Evolutionary conservation across 371 early-diverging fungal species (phyloP), one percentile per base, ranked within the genome.

Genomic region (Rhizopus stolonifer): DNA sequence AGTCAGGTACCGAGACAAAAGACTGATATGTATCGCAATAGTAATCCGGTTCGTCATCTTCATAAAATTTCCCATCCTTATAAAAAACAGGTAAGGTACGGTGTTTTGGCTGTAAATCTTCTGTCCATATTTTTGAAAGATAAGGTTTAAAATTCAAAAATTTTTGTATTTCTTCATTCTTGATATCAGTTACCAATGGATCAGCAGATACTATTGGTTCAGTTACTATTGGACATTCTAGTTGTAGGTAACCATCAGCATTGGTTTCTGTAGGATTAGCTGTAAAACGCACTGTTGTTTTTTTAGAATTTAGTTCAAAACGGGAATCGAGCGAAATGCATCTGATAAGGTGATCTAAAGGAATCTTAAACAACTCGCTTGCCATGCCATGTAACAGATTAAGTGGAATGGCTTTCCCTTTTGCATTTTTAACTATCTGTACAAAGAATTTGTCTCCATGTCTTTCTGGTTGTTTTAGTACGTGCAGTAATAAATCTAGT

Each of bases 51-150:
- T 54, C 50, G 9, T 48, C 23, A 43, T 66, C 67, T 18, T 24
- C 32, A 21, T 59, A 69, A 19, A 64, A 69, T 18, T 50, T 61
- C 1, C 69, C 69, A 51, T 57, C 32, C 13, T 59, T 47, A 25
- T 46, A 67, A 14, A 51, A 42, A 0, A 62, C 56, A 32, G 67
- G 62, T 4, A 15, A 18, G 1, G 61, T 54, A 3, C 23, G 9
- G 15, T 40, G 40, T 13, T 21, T 40, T 21, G 40, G 40, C 40
- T 40, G 18, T 3, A 40, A 9, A 21, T 40, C 22, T 17, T 40
- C 22, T 7, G 40, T 40, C 22, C 18, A 21, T 19, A 40, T 40
- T 8, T 40, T 8, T 21, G 22, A 40, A 40, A 21, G 7, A 4
- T 18, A 15, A 14, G 22, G 22, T 21, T 40, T 21, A 21, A 18